Conservation (phyloP, 352 stramenopile genomes). For the Pythium rishiriense region DNA sequence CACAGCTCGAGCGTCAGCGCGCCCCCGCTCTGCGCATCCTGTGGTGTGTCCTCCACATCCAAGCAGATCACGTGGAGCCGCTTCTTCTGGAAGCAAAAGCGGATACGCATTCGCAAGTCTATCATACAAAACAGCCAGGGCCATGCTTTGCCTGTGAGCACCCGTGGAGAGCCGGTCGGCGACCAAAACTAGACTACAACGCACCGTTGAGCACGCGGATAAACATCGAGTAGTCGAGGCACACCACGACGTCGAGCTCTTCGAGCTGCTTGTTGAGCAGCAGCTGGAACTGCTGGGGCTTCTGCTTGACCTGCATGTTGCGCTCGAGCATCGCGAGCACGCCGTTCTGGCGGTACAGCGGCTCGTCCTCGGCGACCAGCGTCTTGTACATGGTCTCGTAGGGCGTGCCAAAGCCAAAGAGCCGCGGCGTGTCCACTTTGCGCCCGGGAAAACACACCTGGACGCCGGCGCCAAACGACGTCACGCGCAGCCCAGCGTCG, state of each 20-base stretch:
- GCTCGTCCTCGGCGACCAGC: slow-evolving; percentile 36
- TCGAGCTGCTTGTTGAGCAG: slow-evolving; percentile 38
- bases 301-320: slow-evolving; percentile 48
- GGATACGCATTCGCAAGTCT: slow-evolving; percentile 29
- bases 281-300: slow-evolving; percentile 50
- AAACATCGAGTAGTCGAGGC: slow-evolving; percentile 45
- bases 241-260: slow-evolving; percentile 51
- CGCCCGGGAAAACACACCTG: slow-evolving; percentile 48
- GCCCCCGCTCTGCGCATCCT: slow-evolving; percentile 39
- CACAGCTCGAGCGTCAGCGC: slow-evolving; percentile 42
- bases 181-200: background rate
- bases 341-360: slow-evolving; percentile 29
- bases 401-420: slow-evolving; percentile 48
- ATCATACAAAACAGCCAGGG: background rate
- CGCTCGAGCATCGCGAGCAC: slow-evolving; percentile 54
- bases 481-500: slow-evolving; percentile 40
- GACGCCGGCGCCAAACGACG: slow-evolving; percentile 46
- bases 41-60: slow-evolving; percentile 46
- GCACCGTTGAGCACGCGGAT: slow-evolving; percentile 25
- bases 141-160: background rate
- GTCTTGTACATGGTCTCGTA: slow-evolving; percentile 53
- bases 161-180: too few relatives aligned
- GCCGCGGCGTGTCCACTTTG: slow-evolving; percentile 19
- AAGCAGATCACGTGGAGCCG: slow-evolving; percentile 56
- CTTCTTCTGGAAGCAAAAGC: slow-evolving; percentile 26